A percentile compares a stretch with the other conserved stretches of the same genome.
Evolutionary conservation across 208 protist genomes (phyloP).

Genomic region (Trypanosomatidae sp.): DNA sequence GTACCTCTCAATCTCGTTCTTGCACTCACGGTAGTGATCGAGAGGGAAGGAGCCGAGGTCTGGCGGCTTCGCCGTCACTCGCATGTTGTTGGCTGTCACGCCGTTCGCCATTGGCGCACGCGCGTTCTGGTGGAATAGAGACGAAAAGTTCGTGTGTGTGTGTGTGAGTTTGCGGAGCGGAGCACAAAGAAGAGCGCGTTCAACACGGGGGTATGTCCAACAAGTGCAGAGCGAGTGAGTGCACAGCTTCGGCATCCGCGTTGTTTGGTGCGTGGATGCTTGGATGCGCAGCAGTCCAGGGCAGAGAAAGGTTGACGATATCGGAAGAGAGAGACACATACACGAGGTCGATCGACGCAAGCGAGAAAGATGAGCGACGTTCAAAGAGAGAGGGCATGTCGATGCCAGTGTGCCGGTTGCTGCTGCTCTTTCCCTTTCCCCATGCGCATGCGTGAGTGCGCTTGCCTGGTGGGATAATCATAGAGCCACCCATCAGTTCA

Average conservation of each 20-base stretch:
- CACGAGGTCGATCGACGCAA: not conserved
- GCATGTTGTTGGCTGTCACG: conserved; percentile 58
- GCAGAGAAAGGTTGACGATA: no score
- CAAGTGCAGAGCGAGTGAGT: not conserved
- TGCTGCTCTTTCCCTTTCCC: not conserved
- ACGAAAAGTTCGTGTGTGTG: conserved; percentile 1
- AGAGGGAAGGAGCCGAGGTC: conserved; percentile 89
- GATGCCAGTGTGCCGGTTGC: not conserved
- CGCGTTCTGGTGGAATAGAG: not conserved
- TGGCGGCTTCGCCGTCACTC: conserved; percentile 64
- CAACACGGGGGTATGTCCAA: not conserved
- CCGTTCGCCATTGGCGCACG: conserved; percentile 56
- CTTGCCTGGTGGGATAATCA: not conserved
- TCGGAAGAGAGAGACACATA: not conserved
- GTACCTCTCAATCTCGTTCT: conserved; percentile 74
- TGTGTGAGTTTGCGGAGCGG: not conserved
- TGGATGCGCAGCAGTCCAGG: not conserved
- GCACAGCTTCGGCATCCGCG: not conserved
- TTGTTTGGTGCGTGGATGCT: not conserved
- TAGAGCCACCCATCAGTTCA: not conserved
- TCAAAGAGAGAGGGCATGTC: not conserved
- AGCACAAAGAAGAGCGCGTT: not conserved
- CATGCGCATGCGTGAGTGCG: not conserved
- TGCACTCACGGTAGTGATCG: conserved; percentile 91
- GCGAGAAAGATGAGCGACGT: not conserved